These are phyloP conservation scores for Diaporthe ilicicola DNA, from an alignment of 2,329 filamentous ascomycete genomes.

Conservation along the genomic window DNA sequence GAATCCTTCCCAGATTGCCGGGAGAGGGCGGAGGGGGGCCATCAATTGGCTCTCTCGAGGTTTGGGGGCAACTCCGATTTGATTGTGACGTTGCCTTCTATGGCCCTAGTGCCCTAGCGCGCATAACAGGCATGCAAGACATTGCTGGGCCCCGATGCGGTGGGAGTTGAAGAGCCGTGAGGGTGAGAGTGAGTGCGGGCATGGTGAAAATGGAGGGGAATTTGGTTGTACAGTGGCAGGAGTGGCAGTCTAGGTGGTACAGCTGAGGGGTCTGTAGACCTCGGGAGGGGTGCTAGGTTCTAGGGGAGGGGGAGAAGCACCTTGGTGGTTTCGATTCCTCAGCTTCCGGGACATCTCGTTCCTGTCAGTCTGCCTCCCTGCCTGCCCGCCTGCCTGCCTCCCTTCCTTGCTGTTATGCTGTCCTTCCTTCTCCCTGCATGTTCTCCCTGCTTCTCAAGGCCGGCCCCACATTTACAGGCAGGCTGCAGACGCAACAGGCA, in stretches of 20 bases:
- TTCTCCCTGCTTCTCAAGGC: not conserved
- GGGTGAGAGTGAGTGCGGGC: too few species aligned
- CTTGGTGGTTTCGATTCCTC: not conserved
- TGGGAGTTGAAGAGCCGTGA: not conserved
- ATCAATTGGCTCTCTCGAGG: not conserved
- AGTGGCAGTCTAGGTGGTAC: too few species aligned
- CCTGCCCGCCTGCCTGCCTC: too few species aligned
- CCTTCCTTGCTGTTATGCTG: not conserved
- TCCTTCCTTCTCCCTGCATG: not conserved
- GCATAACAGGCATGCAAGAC: conserved; percentile 33
- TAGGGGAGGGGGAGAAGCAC: not conserved
- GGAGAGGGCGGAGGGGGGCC: conserved; percentile 15
- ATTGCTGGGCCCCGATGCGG: conserved; percentile 33
- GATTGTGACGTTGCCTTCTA: conserved; percentile 26
- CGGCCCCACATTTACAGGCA: not conserved
- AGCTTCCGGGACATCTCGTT: not conserved
- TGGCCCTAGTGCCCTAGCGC: not conserved
- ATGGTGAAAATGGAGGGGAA: not conserved
- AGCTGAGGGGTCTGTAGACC: too few species aligned
- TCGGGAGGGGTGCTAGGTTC: too few species aligned
- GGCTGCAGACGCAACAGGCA: not conserved
- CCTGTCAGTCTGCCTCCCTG: not conserved
- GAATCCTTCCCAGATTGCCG: conserved; percentile 34
- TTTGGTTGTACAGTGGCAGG: not conserved
- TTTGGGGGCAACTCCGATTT: conserved; percentile 6